These are phyloP conservation scores for Retiboletus fuscus DNA, from an alignment of 1,284 basidiomycete species.

Conservation along the genomic window DNA sequence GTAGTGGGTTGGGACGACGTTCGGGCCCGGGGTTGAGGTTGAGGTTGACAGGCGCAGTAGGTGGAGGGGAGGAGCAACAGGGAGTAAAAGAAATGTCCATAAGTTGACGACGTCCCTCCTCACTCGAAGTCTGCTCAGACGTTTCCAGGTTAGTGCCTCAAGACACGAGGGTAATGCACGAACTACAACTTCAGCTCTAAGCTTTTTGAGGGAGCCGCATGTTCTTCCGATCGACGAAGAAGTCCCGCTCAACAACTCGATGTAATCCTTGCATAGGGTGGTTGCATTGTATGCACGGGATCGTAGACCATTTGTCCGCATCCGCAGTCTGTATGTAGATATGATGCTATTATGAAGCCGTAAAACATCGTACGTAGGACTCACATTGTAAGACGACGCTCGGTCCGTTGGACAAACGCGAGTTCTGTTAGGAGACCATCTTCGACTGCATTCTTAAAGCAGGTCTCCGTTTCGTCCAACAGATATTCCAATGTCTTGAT, in stretches of 20 bases:
- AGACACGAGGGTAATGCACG: not conserved
- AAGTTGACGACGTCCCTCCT: not conserved
- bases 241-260: conserved; percentile 20
- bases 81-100: not conserved
- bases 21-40: not conserved
- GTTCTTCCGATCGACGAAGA: conserved; percentile 15
- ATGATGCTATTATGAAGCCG: too few relatives aligned
- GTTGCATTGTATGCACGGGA: conserved; percentile 13
- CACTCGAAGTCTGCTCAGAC: conserved; percentile 2
- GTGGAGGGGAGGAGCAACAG: not conserved
- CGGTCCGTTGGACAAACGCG: not conserved
- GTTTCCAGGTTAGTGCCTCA: too few relatives aligned
- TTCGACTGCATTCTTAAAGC: conserved; percentile 20
- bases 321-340: conserved; percentile 14
- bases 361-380: too few relatives aligned
- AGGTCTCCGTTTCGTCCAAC: conserved; percentile 19
- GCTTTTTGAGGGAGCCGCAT: conserved; percentile 15
- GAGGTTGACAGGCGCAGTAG: too few relatives aligned
- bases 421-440: conserved; percentile 23
- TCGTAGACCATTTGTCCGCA: not conserved
- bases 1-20: not conserved
- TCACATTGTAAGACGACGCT: conserved; percentile 10
- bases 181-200: conserved; percentile 27
- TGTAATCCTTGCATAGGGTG: conserved; percentile 12
- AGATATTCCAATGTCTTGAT: conserved; percentile 24